A percentile compares a stretch with the other conserved stretches of the same genome.
These are phyloP conservation scores for Suhomyces vadensis DNA, from an alignment of 805 yeast genomes.

Conservation along the genomic window DNA sequence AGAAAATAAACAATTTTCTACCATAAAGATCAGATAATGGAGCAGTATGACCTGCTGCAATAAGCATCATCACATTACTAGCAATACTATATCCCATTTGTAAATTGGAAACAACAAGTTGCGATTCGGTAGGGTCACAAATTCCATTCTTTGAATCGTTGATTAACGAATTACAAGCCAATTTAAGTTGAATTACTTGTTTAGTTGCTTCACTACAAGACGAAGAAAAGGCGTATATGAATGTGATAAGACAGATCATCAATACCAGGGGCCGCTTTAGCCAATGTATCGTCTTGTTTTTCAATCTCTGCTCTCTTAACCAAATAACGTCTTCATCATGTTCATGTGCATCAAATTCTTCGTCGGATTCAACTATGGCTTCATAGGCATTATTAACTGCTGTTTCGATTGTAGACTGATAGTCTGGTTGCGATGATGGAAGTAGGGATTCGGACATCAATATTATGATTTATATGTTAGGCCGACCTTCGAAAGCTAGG, in stretches of 20 bases:
- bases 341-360: conserved; percentile 33
- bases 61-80: conserved; percentile 6
- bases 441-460: conserved; percentile 1
- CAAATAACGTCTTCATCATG: conserved; percentile 47
- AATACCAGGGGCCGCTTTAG: conserved; percentile 55
- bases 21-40: conserved; percentile 13
- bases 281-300: conserved; percentile 50
- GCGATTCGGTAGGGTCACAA: conserved; percentile 13
- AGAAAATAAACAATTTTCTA: conserved; percentile 7
- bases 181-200: conserved; percentile 35
- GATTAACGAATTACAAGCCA: conserved; percentile 28
- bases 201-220: conserved; percentile 41
- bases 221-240: conserved; percentile 45
- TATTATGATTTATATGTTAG: neutral
- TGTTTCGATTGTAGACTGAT: conserved; percentile 20
- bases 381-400: conserved; percentile 41
- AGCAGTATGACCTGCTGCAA: conserved; percentile 9
- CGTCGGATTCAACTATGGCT: conserved; percentile 40
- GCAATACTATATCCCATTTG: conserved; percentile 4
- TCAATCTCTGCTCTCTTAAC: conserved; percentile 45
- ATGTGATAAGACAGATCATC: conserved; percentile 46
- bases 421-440: neutral
- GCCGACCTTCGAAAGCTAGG: neutral
- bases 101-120: conserved; percentile 11
- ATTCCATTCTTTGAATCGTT: conserved; percentile 4